Evolutionary conservation across 2,329 filamentous ascomycete genomes (phyloP).

Genomic region (Nemania sp.): DNA sequence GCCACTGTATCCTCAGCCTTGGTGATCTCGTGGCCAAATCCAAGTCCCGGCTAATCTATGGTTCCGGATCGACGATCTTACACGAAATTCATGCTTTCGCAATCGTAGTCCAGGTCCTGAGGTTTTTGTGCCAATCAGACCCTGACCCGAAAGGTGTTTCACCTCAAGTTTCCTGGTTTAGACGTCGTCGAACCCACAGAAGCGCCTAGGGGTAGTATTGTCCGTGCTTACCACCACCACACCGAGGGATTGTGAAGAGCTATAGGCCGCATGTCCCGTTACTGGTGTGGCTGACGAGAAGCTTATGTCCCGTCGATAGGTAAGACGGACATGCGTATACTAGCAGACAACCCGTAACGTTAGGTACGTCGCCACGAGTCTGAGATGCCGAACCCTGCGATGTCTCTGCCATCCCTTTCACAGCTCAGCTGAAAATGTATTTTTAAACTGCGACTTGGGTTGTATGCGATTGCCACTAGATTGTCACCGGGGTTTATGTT

Average conservation of each 20-base stretch:
- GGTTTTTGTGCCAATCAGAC: not conserved
- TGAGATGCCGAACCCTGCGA: constrained; percentile 18
- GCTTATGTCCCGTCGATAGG: constrained; percentile 1
- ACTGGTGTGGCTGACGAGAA: constrained; percentile 19
- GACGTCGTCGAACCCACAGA: not conserved
- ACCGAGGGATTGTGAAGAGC: constrained; percentile 2
- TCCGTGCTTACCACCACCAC: constrained; percentile 20
- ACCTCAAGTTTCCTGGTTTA: constrained; percentile 3
- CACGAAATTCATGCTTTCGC: constrained; percentile 32
- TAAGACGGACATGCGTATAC: not conserved
- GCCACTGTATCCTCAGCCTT: not conserved
- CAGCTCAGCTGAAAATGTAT: not conserved
- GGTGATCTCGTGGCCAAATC: not conserved
- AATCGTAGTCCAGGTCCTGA: not conserved
- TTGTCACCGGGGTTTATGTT: not conserved
- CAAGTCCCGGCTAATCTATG: not conserved
- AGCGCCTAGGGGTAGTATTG: not conserved
- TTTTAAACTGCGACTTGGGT: not conserved
- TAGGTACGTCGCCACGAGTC: constrained; percentile 2
- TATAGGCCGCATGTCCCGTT: constrained; percentile 21
- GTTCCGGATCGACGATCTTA: constrained; percentile 28
- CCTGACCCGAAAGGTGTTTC: constrained; percentile 1
- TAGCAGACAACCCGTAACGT: constrained; percentile 1
- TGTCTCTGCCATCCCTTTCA: constrained; percentile 6
- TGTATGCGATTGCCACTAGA: constrained; percentile 5